phyloP scores from a whole-genome alignment of 2,329 filamentous ascomycete genomes.

The Fusarium foetens region DNA sequence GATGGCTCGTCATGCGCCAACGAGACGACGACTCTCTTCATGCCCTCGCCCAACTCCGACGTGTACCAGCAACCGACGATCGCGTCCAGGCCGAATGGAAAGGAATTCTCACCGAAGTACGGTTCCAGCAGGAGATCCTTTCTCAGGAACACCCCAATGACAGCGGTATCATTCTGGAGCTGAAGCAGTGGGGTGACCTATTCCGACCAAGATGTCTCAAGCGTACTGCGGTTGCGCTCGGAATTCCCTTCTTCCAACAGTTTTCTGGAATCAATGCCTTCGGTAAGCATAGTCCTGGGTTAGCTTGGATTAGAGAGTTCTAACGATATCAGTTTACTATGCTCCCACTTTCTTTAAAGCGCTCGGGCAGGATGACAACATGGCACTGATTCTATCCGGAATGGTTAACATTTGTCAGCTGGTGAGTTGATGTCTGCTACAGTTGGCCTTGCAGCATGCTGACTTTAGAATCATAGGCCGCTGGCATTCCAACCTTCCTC shows the following conservation, averaged over 20 bases:
- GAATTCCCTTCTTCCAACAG: conserved; percentile 35
- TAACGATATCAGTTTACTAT: conserved; percentile 31
- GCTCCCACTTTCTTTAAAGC: conserved; percentile 42
- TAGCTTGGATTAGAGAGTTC: neutral
- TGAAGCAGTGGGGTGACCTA: conserved; percentile 8
- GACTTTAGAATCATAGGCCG: neutral
- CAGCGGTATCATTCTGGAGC: neutral
- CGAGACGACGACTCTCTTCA: conserved; percentile 53
- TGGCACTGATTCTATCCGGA: conserved; percentile 46
- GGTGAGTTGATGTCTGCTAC: neutral
- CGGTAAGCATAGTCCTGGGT: neutral
- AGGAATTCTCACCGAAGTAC: conserved; percentile 60
- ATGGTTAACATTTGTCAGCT: conserved; percentile 51
- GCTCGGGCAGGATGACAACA: conserved; percentile 44
- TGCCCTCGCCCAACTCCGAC: conserved; percentile 51
- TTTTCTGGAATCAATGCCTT: conserved; percentile 19
- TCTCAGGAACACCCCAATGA: conserved; percentile 1
- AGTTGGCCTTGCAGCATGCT: fast-evolving
- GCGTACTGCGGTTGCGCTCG: conserved; percentile 12
- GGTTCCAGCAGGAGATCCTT: conserved; percentile 52
- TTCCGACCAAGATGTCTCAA: neutral
- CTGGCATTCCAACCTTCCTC: conserved; percentile 41
- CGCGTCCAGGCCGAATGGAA: conserved; percentile 60
- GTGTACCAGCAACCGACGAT: conserved; percentile 53
- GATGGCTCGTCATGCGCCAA: conserved; percentile 54